phyloP scores from a whole-genome alignment of 257 asterid genomes.

The Forsythia suspensa region DNA sequence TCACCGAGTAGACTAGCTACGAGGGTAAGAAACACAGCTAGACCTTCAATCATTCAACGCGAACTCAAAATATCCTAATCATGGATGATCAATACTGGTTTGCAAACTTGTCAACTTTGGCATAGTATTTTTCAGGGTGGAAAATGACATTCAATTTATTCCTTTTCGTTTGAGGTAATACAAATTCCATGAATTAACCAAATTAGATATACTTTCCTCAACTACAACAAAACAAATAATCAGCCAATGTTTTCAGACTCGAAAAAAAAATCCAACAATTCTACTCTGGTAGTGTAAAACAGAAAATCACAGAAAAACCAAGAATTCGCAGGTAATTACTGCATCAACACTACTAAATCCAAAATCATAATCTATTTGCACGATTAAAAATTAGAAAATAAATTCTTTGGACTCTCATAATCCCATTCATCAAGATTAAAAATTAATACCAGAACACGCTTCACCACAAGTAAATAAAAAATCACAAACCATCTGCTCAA shows the following conservation, averaged over 20 bases:
- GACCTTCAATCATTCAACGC: no score
- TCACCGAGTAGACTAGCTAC: no score
- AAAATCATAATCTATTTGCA: not conserved
- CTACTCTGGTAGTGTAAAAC: not conserved
- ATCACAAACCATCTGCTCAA: not conserved
- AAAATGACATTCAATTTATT: not conserved
- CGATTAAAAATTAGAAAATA: not conserved
- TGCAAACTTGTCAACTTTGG: not conserved
- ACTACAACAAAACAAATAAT: no score
- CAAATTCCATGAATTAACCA: not conserved
- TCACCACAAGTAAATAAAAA: not conserved
- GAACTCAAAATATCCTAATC: not conserved
- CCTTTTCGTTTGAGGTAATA: no score
- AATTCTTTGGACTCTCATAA: not conserved
- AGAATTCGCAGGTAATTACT: not conserved
- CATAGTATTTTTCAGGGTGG: not conserved
- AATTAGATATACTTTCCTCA: not conserved
- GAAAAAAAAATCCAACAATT: no score
- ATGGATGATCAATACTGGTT: not conserved
- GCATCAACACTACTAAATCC: not conserved
- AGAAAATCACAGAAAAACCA: not conserved
- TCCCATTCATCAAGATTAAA: not conserved
- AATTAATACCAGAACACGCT: not conserved
- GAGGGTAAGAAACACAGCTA: no score
- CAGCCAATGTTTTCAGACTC: not conserved